Conservation (phyloP, 106 monocot species). For the Allium sativum region DNA sequence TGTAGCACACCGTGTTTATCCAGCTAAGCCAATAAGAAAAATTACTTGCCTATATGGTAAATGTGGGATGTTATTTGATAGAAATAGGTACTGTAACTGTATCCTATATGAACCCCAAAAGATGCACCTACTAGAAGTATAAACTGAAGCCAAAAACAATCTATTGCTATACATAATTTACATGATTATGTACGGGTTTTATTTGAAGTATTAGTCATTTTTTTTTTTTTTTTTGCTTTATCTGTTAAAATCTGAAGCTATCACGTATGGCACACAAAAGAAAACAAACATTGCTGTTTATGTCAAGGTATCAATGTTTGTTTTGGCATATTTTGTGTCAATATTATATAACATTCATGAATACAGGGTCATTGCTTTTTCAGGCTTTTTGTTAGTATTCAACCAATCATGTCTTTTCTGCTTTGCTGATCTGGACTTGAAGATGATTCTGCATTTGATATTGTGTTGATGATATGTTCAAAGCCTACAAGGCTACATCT, state of each 20-base stretch:
- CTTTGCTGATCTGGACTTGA: slow-evolving; percentile 14
- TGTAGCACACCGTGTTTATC: slow-evolving; percentile 80
- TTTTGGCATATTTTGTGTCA: too few relatives aligned
- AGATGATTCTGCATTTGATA: slow-evolving; percentile 6
- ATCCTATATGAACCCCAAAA: slow-evolving; percentile 52
- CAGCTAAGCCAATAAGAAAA: slow-evolving; percentile 39
- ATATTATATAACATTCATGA: slow-evolving; percentile 55
- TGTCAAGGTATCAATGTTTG: too few relatives aligned
- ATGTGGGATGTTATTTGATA: slow-evolving; percentile 17
- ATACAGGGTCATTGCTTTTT: slow-evolving; percentile 61
- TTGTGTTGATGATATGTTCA: slow-evolving; percentile 36
- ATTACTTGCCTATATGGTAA: slow-evolving; percentile 59
- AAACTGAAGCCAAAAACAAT: slow-evolving; percentile 28
- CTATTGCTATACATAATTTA: too few relatives aligned
- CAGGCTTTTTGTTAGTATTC: slow-evolving; percentile 58
- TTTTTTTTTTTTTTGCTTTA: too few relatives aligned
- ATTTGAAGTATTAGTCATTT: too few relatives aligned
- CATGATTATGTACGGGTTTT: too few relatives aligned
- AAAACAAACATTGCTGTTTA: too few relatives aligned
- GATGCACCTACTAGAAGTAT: slow-evolving; percentile 48
- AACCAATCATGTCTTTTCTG: slow-evolving; percentile 45
- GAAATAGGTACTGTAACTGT: slow-evolving; percentile 65
- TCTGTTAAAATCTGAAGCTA: too few relatives aligned
- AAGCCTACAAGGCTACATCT: slow-evolving; percentile 53
- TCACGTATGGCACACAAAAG: too few relatives aligned